Conservation (phyloP, 169 alveolate genomes). For the Plasmodium gallinaceum region DNA sequence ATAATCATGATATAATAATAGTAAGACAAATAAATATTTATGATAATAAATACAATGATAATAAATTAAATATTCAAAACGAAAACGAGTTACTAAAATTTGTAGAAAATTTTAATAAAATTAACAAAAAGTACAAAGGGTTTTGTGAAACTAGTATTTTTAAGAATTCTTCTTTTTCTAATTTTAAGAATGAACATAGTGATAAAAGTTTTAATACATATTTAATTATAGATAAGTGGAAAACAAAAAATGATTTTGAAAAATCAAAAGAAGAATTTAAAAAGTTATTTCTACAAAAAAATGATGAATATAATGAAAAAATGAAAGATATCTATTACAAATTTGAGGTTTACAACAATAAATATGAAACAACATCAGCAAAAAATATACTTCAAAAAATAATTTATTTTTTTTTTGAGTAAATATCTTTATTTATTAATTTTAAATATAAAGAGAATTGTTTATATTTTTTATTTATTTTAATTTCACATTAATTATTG, state of each 20-base stretch:
- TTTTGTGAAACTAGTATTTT: conserved; percentile 69
- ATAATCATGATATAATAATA: conserved; percentile 50
- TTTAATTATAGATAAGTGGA: conserved; percentile 69
- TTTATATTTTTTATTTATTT: too few relatives aligned
- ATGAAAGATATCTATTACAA: conserved; percentile 45
- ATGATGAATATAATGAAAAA: conserved; percentile 56
- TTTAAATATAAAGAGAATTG: not conserved
- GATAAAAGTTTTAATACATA: conserved; percentile 66
- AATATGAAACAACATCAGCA: conserved; percentile 63
- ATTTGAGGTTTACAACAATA: conserved; percentile 46
- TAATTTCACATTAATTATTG: too few relatives aligned
- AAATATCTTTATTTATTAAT: not conserved
- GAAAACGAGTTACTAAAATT: conserved; percentile 56
- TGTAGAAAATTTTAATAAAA: conserved; percentile 25
- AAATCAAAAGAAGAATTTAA: conserved; percentile 53
- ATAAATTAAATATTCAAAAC: conserved; percentile 11
- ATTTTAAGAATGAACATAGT: conserved; percentile 16
- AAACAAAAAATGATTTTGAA: conserved; percentile 53
- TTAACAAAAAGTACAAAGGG: conserved; percentile 52
- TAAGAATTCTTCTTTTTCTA: conserved; percentile 55
- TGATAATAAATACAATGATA: conserved; percentile 21
- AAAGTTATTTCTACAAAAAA: conserved; percentile 51
- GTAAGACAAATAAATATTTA: conserved; percentile 59
- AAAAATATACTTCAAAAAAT: conserved; percentile 45
- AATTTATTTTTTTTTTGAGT: conserved; percentile 5